Base-by-base conservation (phyloP, 805 yeast genomes). In the Kluyveromyces starmeri region DNA sequence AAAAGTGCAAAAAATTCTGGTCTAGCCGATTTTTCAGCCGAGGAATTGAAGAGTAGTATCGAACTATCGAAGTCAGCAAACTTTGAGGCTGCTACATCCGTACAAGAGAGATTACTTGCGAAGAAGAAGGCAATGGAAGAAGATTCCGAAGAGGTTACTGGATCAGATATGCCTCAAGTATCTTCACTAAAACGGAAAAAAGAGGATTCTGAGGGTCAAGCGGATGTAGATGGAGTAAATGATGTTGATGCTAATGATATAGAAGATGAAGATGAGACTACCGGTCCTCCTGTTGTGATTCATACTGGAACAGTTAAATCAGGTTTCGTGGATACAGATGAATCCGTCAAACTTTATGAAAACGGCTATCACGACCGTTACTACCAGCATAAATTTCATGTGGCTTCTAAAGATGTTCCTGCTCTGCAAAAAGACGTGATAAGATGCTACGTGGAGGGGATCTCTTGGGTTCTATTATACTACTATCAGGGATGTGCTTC, bases 401-500 rank as follows among this genome's bases (percentile, higher is more conserved):
- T 76, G 7, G 48, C 61, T 3, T 67, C 70, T 15, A 70, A 69
- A 3, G 78, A 75, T 30, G 69, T 81, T 28, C 65, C 68, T 2
- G 59, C 64, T 13, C 64, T 73, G 14, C 69, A 78, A 28, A 70
- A 68, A 42, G 65, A 69, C 28, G 76, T 92, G 50, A 85, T 78
- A 0, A 64, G 65, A 36, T 71, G 76, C 32, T 92, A 92, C 51
- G 70, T 92, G 36, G 96, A 89, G 58, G 99, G 99, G 42, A 82
- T 92, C 4, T 76, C 95, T n/a, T 92, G 99, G 99, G 95, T 80
- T 1, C 65, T 92, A 43, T 61, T 84, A 35, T 92, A 92, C 57
- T 92, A 92, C 61, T 89, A 84, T 58, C 97, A 92, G 59, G 97
- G 96, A 2, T 89, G 97, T 61, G 95, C 95, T 0, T 89, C 97